Evolutionary conservation across 768 basidiomycete species (phyloP).

Genomic region (Rhodotorula babjevae): DNA sequence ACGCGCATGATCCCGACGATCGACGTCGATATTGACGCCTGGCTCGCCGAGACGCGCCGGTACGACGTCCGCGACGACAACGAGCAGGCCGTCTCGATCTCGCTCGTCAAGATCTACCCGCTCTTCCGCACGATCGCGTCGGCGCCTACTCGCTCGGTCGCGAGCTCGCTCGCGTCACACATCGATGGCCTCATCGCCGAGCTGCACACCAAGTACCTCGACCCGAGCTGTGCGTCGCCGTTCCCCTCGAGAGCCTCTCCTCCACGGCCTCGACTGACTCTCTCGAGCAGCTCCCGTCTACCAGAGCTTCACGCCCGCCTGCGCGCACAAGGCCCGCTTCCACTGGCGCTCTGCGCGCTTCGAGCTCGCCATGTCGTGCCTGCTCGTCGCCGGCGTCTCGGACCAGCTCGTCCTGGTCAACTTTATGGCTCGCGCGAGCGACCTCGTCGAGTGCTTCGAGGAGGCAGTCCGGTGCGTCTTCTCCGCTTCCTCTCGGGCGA

Average conservation of each 20-base stretch:
- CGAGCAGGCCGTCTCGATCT: constrained; percentile 23
- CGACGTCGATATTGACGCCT: not conserved
- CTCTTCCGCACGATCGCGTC: not conserved
- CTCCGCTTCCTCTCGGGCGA: no score
- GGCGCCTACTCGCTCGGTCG: not conserved
- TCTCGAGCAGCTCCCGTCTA: not conserved
- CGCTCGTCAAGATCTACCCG: constrained; percentile 11
- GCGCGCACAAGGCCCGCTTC: not conserved
- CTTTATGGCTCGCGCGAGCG: not conserved
- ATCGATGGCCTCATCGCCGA: not conserved
- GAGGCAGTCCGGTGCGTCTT: constrained; percentile 4
- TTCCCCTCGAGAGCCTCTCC: not conserved
- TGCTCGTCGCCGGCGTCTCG: not conserved
- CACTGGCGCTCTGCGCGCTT: not conserved
- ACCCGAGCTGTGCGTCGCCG: not conserved
- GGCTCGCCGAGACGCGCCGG: constrained; percentile 18
- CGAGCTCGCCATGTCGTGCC: constrained; percentile 8
- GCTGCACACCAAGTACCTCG: constrained; percentile 3
- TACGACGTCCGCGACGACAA: constrained; percentile 27
- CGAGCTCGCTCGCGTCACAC: not conserved
- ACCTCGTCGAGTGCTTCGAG: constrained; percentile 13
- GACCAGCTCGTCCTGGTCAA: constrained; percentile 6
- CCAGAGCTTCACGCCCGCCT: not conserved
- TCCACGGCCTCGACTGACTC: not conserved
- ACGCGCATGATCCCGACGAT: not conserved